Conservation (phyloP, 352 stramenopile genomes). For the Aphanomyces stellatus region DNA sequence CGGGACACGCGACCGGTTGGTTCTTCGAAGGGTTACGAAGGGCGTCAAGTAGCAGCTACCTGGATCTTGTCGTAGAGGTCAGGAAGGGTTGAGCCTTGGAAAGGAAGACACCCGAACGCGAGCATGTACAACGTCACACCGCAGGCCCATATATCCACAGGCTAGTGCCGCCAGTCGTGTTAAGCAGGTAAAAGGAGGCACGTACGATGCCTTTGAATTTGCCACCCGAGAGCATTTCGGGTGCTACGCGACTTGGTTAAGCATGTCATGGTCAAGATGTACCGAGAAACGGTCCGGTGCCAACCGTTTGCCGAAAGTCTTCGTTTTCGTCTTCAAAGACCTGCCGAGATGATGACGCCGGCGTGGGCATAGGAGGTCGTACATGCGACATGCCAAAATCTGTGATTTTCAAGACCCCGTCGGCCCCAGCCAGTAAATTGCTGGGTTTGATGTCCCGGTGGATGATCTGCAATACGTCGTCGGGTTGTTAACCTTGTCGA, state of each 20-base stretch:
- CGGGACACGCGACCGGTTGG: constrained; percentile 47
- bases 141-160: constrained; percentile 92
- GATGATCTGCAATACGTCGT: constrained; percentile 54
- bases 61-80: constrained; percentile 91
- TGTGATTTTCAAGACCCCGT: constrained; percentile 66
- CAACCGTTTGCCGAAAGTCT: constrained; percentile 54
- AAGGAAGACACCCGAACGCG: constrained; percentile 89
- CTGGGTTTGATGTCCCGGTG: constrained; percentile 77
- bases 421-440: constrained; percentile 53
- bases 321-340: constrained; percentile 73
- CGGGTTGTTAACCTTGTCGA: background rate
- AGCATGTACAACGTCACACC: constrained; percentile 97
- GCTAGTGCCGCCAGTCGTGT: constrained; percentile 20
- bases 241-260: constrained; percentile 28
- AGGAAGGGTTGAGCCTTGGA: constrained; percentile 81
- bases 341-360: constrained; percentile 19
- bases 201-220: constrained; percentile 47
- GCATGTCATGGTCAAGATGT: background rate
- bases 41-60: constrained; percentile 35
- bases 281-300: constrained; percentile 73
- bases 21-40: constrained; percentile 27
- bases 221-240: constrained; percentile 71
- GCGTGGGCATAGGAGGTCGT: background rate
- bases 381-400: constrained; percentile 79
- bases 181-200: background rate